phyloP scores from a whole-genome alignment of 371 early-diverging fungal genomes.

The Syncephalastrum monosporum region DNA sequence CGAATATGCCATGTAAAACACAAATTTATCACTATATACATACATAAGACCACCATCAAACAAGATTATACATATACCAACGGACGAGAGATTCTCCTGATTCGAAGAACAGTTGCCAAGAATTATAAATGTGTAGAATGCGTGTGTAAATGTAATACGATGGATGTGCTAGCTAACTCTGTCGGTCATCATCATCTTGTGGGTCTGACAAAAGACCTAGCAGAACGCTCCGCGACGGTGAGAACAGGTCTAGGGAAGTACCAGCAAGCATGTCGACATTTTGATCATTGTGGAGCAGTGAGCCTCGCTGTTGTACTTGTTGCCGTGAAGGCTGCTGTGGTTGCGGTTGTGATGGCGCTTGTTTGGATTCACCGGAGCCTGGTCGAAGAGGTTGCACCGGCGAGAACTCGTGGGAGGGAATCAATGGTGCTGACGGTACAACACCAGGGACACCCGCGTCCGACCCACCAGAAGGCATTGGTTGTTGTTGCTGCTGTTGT shows the following conservation, averaged over 20 bases:
- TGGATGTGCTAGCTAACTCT: too few species aligned
- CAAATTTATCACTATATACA: too few species aligned
- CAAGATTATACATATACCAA: too few species aligned
- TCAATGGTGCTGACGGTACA: constrained; percentile 9
- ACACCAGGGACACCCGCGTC: constrained; percentile 5
- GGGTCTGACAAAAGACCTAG: constrained; percentile 11
- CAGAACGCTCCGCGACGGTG: constrained; percentile 12
- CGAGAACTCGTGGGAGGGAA: constrained; percentile 18
- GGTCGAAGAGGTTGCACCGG: constrained; percentile 8
- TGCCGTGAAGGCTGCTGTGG: constrained; percentile 3
- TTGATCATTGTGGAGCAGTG: constrained; percentile 31
- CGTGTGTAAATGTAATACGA: too few species aligned
- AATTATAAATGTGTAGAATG: too few species aligned
- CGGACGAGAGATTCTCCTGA: too few species aligned
- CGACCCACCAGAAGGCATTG: background rate
- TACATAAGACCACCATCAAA: too few species aligned
- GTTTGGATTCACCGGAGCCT: constrained; percentile 7
- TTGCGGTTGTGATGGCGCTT: constrained; percentile 11
- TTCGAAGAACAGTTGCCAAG: too few species aligned
- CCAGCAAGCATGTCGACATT: constrained; percentile 36
- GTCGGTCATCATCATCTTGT: too few species aligned
- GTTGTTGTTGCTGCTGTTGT: constrained; percentile 30
- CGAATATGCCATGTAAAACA: too few species aligned
- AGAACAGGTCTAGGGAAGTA: constrained; percentile 15
- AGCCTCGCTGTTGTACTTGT: background rate